A percentile compares a stretch with the other conserved stretches of the same genome.
These are phyloP conservation scores for Globisporangium heterothallicum DNA, from an alignment of 352 stramenopile genomes.

Conservation along the genomic window DNA sequence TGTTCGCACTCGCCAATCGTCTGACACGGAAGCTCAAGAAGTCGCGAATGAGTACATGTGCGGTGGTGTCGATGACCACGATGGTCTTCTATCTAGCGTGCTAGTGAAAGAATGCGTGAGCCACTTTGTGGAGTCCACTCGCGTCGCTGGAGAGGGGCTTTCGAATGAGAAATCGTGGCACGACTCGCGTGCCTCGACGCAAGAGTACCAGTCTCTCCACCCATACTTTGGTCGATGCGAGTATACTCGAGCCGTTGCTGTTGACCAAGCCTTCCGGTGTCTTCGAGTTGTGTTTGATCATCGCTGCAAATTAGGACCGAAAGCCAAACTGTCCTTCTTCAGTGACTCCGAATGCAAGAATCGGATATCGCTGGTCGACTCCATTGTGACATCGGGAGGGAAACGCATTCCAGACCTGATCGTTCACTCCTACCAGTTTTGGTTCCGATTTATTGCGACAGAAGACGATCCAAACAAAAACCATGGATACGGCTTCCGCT, in stretches of 20 bases:
- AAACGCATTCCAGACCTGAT: slow-evolving; percentile 58
- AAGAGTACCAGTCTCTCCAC: slow-evolving; percentile 80
- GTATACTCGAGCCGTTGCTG: slow-evolving; percentile 55
- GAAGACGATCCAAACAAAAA: slow-evolving; percentile 61
- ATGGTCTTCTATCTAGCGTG: slow-evolving; percentile 60
- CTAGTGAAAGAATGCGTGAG: slow-evolving; percentile 82
- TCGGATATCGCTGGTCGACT: slow-evolving; percentile 44
- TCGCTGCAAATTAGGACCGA: slow-evolving; percentile 62
- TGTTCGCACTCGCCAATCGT: slow-evolving; percentile 35
- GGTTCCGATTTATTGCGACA: slow-evolving; percentile 69
- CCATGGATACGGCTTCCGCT: slow-evolving; percentile 76
- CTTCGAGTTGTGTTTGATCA: slow-evolving; percentile 81
- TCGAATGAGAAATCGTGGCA: background rate
- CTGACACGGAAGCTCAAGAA: slow-evolving; percentile 58
- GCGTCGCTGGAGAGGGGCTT: slow-evolving; percentile 52
- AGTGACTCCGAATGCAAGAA: slow-evolving; percentile 61
- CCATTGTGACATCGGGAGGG: slow-evolving; percentile 26
- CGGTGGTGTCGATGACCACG: slow-evolving; percentile 46
- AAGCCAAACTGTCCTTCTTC: slow-evolving; percentile 71
- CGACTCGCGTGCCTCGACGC: slow-evolving; percentile 12
- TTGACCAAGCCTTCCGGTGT: slow-evolving; percentile 45
- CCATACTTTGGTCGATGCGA: slow-evolving; percentile 82
- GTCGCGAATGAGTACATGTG: slow-evolving; percentile 48
- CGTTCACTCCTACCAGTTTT: slow-evolving; percentile 72
- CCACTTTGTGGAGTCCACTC: slow-evolving; percentile 80